phyloP scores from a whole-genome alignment of 495 filamentous ascomycete genomes.

The Aspergillus sparsus region DNA sequence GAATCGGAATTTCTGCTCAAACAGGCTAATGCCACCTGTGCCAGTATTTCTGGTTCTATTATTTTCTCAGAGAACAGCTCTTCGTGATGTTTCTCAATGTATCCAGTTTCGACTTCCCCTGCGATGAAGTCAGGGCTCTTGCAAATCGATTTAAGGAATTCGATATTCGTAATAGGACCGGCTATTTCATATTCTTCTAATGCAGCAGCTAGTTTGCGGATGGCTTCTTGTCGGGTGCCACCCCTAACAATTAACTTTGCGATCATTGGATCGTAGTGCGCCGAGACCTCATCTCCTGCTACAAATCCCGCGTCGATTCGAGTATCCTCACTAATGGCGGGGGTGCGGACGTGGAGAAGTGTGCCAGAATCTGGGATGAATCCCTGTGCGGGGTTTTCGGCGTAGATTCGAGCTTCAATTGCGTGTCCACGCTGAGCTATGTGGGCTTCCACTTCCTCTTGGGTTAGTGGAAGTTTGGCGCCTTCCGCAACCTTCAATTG shows the following conservation, averaged over 20 bases:
- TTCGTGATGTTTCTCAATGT: constrained; percentile 82
- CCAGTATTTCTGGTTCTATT: constrained; percentile 66
- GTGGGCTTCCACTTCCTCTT: constrained; percentile 74
- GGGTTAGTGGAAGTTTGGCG: constrained; percentile 78
- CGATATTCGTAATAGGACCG: constrained; percentile 91
- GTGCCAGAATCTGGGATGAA: constrained; percentile 95
- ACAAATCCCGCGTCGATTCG: constrained; percentile 93
- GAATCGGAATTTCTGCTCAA: constrained; percentile 45
- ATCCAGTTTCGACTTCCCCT: constrained; percentile 93
- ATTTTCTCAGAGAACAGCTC: constrained; percentile 63
- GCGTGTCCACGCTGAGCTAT: constrained; percentile 80
- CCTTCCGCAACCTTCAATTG: constrained; percentile 92
- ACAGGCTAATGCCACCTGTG: constrained; percentile 79
- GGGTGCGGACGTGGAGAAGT: constrained; percentile 78
- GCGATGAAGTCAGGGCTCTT: constrained; percentile 76
- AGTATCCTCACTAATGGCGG: constrained; percentile 65
- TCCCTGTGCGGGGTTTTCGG: constrained; percentile 84
- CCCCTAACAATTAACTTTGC: constrained; percentile 95
- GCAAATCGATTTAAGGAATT: constrained; percentile 88
- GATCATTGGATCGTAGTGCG: constrained; percentile 99
- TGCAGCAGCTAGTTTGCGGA: constrained; percentile 79
- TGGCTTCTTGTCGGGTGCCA: constrained; percentile 71
- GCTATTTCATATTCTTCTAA: constrained; percentile 90
- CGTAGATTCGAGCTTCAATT: constrained; percentile 95
- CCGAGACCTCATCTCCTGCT: constrained; percentile 85